These are phyloP conservation scores for Phytophthora citricola DNA, from an alignment of 352 stramenopile genomes.

Conservation along the genomic window DNA sequence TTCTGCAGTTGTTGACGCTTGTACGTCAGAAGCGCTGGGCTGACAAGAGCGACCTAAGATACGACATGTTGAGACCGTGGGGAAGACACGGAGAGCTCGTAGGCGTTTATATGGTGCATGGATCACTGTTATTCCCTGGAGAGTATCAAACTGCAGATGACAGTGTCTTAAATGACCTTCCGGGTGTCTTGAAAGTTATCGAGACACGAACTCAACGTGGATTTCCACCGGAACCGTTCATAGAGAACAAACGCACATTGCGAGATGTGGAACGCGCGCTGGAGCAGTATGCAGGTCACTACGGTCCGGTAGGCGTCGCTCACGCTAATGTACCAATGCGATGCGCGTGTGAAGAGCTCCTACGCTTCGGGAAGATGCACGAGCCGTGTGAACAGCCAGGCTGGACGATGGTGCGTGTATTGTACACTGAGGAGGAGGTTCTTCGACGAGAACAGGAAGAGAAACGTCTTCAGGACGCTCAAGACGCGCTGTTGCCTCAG, in stretches of 20 bases:
- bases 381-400: conserved; percentile 64
- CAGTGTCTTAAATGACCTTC: conserved; percentile 44
- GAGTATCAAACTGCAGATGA: conserved; percentile 34
- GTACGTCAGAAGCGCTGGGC: conserved; percentile 72
- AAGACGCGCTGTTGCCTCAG: conserved; percentile 59
- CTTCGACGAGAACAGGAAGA: conserved; percentile 57
- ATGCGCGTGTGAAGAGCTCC: conserved; percentile 71
- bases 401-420: conserved; percentile 67
- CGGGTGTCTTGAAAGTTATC: conserved; percentile 69
- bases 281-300: conserved; percentile 66
- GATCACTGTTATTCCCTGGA: conserved; percentile 57
- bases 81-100: conserved; percentile 56
- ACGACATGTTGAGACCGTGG: conserved; percentile 73
- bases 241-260: conserved; percentile 36
- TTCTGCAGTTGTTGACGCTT: conserved; percentile 59
- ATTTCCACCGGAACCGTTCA: conserved; percentile 71
- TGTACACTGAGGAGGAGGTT: conserved; percentile 70
- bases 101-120: conserved; percentile 56
- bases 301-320: conserved; percentile 62
- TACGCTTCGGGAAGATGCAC: conserved; percentile 75
- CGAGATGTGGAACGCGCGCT: conserved; percentile 57
- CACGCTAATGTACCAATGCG: conserved; percentile 76
- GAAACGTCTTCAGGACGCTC: conserved; percentile 45
- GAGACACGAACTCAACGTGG: conserved; percentile 68
- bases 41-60: conserved; percentile 80